Percentiles rank a stretch among this genome's conserved stretches.
Evolutionary conservation across 2,329 filamentous ascomycete species (phyloP).

Genomic region (Fusarium burgessii): DNA sequence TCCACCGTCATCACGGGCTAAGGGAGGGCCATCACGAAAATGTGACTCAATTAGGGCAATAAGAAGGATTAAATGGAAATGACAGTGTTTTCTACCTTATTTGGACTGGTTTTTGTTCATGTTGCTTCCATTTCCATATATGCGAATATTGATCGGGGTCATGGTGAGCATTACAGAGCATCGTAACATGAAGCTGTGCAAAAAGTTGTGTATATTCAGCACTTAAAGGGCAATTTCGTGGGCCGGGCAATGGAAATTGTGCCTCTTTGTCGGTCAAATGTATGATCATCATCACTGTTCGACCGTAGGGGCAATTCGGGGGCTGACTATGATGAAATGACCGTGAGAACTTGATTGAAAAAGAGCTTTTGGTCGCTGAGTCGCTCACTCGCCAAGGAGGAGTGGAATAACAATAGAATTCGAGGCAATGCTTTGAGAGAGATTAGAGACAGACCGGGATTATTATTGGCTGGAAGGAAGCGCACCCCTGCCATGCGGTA

Average conservation of each 20-base stretch:
- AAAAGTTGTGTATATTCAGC: slow-evolving; percentile 11
- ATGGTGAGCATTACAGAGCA: slow-evolving; percentile 16
- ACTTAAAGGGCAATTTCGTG: slow-evolving; percentile 1
- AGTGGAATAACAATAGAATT: slow-evolving; percentile 31
- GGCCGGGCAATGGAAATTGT: slow-evolving; percentile 1
- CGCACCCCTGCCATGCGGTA: slow-evolving; percentile 13
- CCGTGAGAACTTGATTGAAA: slow-evolving; percentile 25
- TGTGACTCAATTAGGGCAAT: not conserved
- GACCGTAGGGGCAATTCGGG: slow-evolving; percentile 9
- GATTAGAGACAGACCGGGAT: slow-evolving; percentile 5
- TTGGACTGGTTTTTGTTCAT: not conserved
- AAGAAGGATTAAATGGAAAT: not conserved
- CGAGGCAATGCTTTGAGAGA: slow-evolving; percentile 30
- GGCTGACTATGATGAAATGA: slow-evolving; percentile 21
- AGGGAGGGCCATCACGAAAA: slow-evolving; percentile 21
- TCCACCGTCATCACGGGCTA: slow-evolving; percentile 24
- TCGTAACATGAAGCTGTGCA: slow-evolving; percentile 29
- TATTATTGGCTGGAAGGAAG: slow-evolving; percentile 23
- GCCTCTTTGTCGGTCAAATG: not conserved
- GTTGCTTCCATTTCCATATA: not conserved
- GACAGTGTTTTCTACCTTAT: not conserved
- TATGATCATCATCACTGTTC: slow-evolving; percentile 10
- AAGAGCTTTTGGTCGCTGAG: slow-evolving; percentile 34
- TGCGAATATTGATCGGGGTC: slow-evolving; percentile 5
- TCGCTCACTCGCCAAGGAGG: slow-evolving; percentile 32